These are phyloP conservation scores for Vachellia pachyceras DNA, from an alignment of 306 rosid genomes.

Conservation along the genomic window DNA sequence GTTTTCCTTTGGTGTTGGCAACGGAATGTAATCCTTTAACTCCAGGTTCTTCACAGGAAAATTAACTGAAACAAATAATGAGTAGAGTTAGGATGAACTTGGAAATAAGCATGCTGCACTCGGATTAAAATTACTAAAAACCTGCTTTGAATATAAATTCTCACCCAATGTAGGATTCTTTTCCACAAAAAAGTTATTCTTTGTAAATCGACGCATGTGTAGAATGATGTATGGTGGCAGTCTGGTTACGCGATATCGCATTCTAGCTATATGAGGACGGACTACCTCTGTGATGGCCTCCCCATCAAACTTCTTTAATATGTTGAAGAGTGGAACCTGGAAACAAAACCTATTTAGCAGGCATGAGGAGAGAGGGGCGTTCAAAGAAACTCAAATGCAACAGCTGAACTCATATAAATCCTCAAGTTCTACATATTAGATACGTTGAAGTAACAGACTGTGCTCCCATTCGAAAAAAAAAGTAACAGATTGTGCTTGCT, in stretches of 20 bases:
- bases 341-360: slow-evolving; percentile 39
- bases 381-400: neutral
- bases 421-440: slow-evolving; percentile 6
- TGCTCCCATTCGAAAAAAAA: neutral
- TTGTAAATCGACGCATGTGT: slow-evolving; percentile 93
- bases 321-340: slow-evolving; percentile 95
- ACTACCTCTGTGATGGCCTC: slow-evolving; percentile 92
- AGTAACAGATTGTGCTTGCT: too few relatives aligned
- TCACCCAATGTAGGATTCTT: slow-evolving; percentile 94
- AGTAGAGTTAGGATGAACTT: slow-evolving; percentile 25
- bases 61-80: slow-evolving; percentile 63
- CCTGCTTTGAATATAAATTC: slow-evolving; percentile 23
- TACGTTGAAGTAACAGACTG: slow-evolving; percentile 8
- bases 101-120: slow-evolving; percentile 23
- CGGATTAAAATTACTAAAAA: slow-evolving; percentile 18
- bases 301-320: slow-evolving; percentile 94
- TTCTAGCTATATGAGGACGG: slow-evolving; percentile 91
- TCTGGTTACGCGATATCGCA: slow-evolving; percentile 86
- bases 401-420: slow-evolving; percentile 19
- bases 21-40: slow-evolving; percentile 94
- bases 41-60: slow-evolving; percentile 97
- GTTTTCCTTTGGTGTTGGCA: slow-evolving; percentile 77
- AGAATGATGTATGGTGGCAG: slow-evolving; percentile 83
- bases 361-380: neutral
- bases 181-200: slow-evolving; percentile 96